Conservation (phyloP, 2,329 filamentous ascomycete species). For the Calonectria pseudoturangicola region DNA sequence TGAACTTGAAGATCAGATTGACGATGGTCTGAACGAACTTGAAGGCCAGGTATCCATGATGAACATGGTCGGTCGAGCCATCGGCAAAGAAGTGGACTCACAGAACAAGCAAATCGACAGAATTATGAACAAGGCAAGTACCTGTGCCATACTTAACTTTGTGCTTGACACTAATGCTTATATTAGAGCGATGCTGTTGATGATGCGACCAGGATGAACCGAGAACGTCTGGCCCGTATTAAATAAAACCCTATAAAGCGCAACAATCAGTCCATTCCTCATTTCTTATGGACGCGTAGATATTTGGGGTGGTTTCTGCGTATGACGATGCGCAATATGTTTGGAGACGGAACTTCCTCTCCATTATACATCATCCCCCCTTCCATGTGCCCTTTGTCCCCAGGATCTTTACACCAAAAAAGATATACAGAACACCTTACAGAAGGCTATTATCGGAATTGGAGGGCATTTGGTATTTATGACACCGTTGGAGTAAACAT, state of each 20-base stretch:
- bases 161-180: constrained; percentile 54
- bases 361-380: constrained; percentile 6
- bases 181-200: constrained; percentile 86
- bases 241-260: constrained; percentile 54
- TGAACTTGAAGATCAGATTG: constrained; percentile 73
- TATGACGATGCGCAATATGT: constrained; percentile 11
- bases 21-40: constrained; percentile 77
- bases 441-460: constrained; percentile 3
- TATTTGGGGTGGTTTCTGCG: not conserved
- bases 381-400: not conserved
- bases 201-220: constrained; percentile 87
- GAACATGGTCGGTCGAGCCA: constrained; percentile 83
- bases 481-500: constrained; percentile 16
- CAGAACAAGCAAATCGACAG: constrained; percentile 86
- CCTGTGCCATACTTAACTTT: not conserved
- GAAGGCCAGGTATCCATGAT: constrained; percentile 81
- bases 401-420: not conserved
- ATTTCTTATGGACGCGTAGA: not conserved
- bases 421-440: not conserved
- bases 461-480: not conserved
- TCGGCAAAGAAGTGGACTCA: constrained; percentile 82
- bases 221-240: constrained; percentile 81
- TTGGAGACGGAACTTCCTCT: constrained; percentile 16
- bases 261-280: not conserved
- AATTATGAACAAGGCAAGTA: constrained; percentile 83